Base-by-base conservation (phyloP, 768 basidiomycete genomes). In the Hydnomerulius pinastri region DNA sequence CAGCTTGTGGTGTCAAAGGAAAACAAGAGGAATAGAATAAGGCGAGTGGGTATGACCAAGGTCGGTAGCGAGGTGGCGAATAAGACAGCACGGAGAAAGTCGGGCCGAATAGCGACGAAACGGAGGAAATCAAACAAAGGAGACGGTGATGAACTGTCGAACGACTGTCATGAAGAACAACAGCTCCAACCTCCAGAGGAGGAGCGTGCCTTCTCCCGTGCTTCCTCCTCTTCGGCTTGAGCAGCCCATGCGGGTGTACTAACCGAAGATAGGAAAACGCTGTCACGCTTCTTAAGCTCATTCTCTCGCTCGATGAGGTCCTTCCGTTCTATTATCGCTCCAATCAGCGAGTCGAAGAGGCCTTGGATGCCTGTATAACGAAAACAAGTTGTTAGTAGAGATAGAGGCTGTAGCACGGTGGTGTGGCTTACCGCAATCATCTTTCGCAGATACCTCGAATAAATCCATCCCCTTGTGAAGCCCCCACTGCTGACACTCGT, bases 401-500 rank as follows among this genome's bases (percentile, higher is more conserved):
- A 48, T 53, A 62, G 35, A 53, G 42, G 10, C 21, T 2, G 3
- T 23, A 43, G 15, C 27, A 44, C 17, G 11, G 23, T 40, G 32
- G 33, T 27, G 23, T 17, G 20, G 15, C 60, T 55, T 54, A 93
- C 92, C 93, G 27, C 72, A 62, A 62, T 90, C 87, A 60, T 94
- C 92, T 70, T 94, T 94, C 46, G 94, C 88, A 37, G 91, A 94
- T 17, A 96, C 91, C 65, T 96, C 91, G 56, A 90, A 91, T 15
- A 95, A 77, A 62, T 89, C 87, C 84, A 94, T 91, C 54, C 84
- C 87, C 64, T 87, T 87, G 63, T 78, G 83, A 32, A 88, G 75
- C 5, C 89, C 87, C 86, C 88, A 90, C 63, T 87, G 87, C 33
- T 73, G 72, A 3, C 65, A 66, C 7, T 72, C 71, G 17, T 79